Base-by-base conservation (phyloP, 495 filamentous ascomycete species). In the Xylaria acuta region DNA sequence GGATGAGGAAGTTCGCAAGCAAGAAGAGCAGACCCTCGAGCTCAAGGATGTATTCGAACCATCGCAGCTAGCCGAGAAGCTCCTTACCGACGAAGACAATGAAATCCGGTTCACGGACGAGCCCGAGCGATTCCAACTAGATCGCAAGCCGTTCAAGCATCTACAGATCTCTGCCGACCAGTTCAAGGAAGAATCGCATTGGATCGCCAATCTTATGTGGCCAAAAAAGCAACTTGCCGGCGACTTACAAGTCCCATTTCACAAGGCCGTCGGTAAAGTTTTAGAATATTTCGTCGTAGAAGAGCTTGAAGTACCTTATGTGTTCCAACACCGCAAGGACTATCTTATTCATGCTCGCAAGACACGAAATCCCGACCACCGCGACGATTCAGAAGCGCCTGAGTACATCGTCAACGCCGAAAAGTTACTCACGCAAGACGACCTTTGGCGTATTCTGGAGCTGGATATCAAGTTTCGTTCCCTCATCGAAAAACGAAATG, bases 11-110 rank as follows among this genome's bases (percentile, higher is more conserved):
- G 90, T 89, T 45, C 86, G 88, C 51, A 90, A 91, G 74, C 88
- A 89, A 67, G 93, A 91, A 51, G 84, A 88, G 69, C 84, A 89
- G 73, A 84, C 84, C 38, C 86, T 98, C n/a, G 93, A 98, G 79
- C 85, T 99, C 54, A 97, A 97, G 82, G 95, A 98, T 79, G 95
- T 99, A 69, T 98, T 99, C 72, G 96, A 99, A 81, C 97, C 97
- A 2, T 95, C 94, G 1, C 93, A 98, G 80, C 89, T 99, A 51
- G 89, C 89, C 47, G 96, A 98, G 80, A 93, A 92, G 81, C 92
- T 98, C 80, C 89, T 99, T 43, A 99, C 96, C 5, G 96, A 98
- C 67, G 94, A 94, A 60, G 96, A 99, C 76, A 97, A 98, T 79
- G 84, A 88, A 64, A 98, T 99, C 69, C 92, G 96, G 20, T 85